Evolutionary conservation across 495 filamentous ascomycete genomes (phyloP).

Genomic region (Lophiotrema nucula): DNA sequence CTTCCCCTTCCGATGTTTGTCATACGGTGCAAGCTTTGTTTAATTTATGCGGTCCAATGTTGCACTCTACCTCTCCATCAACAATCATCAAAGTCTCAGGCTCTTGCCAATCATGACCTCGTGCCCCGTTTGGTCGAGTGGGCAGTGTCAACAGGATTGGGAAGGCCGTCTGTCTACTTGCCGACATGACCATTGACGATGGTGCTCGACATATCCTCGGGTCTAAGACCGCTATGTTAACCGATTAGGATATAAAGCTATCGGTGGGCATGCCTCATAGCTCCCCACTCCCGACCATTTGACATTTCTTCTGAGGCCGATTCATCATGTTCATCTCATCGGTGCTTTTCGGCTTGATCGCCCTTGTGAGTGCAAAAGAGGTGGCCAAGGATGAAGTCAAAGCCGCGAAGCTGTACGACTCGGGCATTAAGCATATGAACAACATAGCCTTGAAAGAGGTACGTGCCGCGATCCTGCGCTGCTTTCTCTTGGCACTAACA

Average conservation of each 20-base stretch:
- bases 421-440: constrained; percentile 28
- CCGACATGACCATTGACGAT: constrained; percentile 6
- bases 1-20: constrained; percentile 16
- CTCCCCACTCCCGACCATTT: background rate
- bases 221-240: background rate
- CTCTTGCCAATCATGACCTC: constrained; percentile 19
- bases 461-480: background rate
- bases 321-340: constrained; percentile 10
- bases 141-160: constrained; percentile 1
- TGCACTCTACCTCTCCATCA: constrained; percentile 6
- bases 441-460: constrained; percentile 29
- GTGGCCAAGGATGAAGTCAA: constrained; percentile 24
- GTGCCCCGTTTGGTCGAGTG: constrained; percentile 3
- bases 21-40: constrained; percentile 21
- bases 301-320: background rate
- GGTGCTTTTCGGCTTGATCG: constrained; percentile 7
- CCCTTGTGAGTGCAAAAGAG: constrained; percentile 22
- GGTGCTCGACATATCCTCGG: background rate
- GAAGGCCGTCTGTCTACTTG: constrained; percentile 13
- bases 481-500: constrained; percentile 2
- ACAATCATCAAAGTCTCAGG: constrained; percentile 11
- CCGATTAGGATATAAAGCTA: constrained; percentile 19
- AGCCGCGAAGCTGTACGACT: constrained; percentile 28
- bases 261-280: background rate
- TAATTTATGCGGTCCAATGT: constrained; percentile 25